These are phyloP conservation scores for Polygonum aviculare DNA, from an alignment of 148 eudicot species.

Conservation along the genomic window DNA sequence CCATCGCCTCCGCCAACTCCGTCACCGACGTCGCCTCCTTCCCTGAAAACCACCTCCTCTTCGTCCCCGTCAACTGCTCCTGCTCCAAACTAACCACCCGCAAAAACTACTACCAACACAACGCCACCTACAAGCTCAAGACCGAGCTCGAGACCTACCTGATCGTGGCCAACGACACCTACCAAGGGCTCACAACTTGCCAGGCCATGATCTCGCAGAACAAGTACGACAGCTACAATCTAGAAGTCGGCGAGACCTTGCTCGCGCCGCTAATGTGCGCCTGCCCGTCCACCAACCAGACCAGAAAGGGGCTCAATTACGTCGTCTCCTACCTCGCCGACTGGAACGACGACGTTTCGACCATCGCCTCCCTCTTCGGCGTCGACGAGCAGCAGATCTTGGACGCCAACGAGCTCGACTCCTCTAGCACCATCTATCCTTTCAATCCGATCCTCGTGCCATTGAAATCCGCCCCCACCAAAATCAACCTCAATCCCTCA, in stretches of 20 bases:
- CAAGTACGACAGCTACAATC: background rate
- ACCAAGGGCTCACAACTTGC: slow-evolving; percentile 52
- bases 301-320: slow-evolving; percentile 25
- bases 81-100: slow-evolving; percentile 14
- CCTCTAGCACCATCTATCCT: slow-evolving; percentile 30
- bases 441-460: slow-evolving; percentile 57
- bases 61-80: slow-evolving; percentile 54
- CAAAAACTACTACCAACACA: slow-evolving; percentile 40
- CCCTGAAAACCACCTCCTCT: slow-evolving; percentile 26
- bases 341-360: slow-evolving; percentile 20
- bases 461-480: slow-evolving; percentile 30
- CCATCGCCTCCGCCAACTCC: slow-evolving; percentile 29
- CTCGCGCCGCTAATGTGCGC: slow-evolving; percentile 63
- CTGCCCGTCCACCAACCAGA: slow-evolving; percentile 51
- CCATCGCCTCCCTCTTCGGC: slow-evolving; percentile 33
- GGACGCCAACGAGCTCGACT: slow-evolving; percentile 44
- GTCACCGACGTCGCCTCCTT: slow-evolving; percentile 28
- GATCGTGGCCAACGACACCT: slow-evolving; percentile 41
- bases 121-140: slow-evolving; percentile 35
- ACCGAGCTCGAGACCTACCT: slow-evolving; percentile 33
- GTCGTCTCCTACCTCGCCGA: slow-evolving; percentile 39
- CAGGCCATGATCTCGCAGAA: slow-evolving; percentile 50
- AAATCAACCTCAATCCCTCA: slow-evolving; percentile 14
- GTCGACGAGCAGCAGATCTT: slow-evolving; percentile 22
- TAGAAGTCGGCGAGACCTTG: slow-evolving; percentile 13